phyloP scores from a whole-genome alignment of 116 monocot genomes.

The Posidonia oceanica region DNA sequence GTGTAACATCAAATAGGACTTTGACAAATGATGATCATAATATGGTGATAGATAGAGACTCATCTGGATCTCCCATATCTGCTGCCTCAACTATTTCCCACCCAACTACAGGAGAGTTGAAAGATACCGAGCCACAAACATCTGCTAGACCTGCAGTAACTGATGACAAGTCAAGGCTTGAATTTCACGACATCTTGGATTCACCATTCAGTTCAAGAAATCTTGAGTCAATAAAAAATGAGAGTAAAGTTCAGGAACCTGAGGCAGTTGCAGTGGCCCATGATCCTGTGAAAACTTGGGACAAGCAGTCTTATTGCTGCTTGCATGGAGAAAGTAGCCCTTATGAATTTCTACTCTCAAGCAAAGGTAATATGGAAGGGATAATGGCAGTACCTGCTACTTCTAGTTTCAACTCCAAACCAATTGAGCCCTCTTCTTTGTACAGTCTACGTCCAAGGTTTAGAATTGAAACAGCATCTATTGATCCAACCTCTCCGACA shows the following conservation, averaged over 20 bases:
- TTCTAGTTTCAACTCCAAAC: conserved; percentile 16
- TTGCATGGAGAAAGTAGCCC: conserved; percentile 22
- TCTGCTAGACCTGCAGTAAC: background rate
- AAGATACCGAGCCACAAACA: conserved; percentile 10
- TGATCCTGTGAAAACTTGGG: background rate
- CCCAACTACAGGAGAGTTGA: conserved; percentile 12
- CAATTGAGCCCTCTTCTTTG: conserved; percentile 13
- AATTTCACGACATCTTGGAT: background rate
- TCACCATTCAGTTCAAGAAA: conserved; percentile 1
- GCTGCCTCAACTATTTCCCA: conserved; percentile 37
- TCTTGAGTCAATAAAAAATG: background rate
- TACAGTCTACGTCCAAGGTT: conserved; percentile 20
- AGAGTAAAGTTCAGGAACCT: conserved; percentile 3
- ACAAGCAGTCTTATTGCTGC: conserved; percentile 27
- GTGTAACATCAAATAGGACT: conserved; percentile 22
- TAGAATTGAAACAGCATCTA: conserved; percentile 9
- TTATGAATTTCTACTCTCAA: conserved; percentile 11
- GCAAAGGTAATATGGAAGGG: conserved; percentile 4
- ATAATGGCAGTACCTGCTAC: background rate
- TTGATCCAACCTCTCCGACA: conserved; percentile 9
- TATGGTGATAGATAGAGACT: conserved; percentile 20
- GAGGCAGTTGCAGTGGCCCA: background rate
- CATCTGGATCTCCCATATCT: conserved; percentile 42
- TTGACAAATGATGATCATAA: conserved; percentile 8
- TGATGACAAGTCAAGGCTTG: background rate